Conservation (phyloP, 2,329 filamentous ascomycete species). For the Chaetomium sp. region DNA sequence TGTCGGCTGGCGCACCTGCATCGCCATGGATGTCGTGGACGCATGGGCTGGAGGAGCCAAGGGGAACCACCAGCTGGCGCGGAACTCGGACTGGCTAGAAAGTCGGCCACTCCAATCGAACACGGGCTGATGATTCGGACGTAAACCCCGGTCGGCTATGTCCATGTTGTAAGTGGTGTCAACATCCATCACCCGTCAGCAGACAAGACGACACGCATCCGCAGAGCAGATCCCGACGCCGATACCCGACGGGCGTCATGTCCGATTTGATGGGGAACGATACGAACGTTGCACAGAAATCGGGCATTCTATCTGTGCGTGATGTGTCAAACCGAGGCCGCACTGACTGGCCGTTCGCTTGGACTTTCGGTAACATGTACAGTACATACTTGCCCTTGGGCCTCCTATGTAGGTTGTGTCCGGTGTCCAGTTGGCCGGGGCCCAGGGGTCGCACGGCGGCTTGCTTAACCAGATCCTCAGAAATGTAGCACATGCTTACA, state of each 20-base stretch:
- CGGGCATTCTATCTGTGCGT: neutral
- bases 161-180: neutral
- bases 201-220: neutral
- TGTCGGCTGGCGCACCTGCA: neutral
- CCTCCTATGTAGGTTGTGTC: no score
- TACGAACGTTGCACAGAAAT: constrained; percentile 1
- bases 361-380: neutral
- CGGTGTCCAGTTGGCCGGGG: neutral
- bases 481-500: neutral
- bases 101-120: neutral
- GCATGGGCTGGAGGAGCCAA: neutral
- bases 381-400: neutral
- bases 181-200: neutral
- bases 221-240: constrained; percentile 6
- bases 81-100: no score
- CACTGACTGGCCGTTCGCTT: neutral
- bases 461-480: constrained; percentile 1
- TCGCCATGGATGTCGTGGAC: neutral
- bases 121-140: neutral
- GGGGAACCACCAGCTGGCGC: neutral
- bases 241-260: neutral
- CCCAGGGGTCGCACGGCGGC: neutral
- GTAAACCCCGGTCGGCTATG: neutral
- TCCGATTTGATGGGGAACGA: neutral
- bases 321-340: neutral